Percentiles rank a stretch among this genome's conserved stretches.
phyloP scores from a whole-genome alignment of 1,284 basidiomycete species.

The Microbotryomycetes sp. region DNA sequence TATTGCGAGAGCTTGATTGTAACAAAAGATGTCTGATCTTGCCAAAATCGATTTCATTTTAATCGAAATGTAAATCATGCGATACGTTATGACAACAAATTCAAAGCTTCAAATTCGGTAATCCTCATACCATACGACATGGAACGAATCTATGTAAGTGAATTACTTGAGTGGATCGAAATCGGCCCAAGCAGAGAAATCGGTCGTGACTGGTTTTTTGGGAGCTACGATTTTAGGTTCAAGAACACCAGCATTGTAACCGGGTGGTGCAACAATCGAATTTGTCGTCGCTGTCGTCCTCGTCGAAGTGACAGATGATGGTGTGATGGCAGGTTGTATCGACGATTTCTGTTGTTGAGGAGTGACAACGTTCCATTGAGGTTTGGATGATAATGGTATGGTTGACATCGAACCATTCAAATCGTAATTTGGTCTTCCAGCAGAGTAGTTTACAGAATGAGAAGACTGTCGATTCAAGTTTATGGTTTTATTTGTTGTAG shows the following conservation, averaged over 20 bases:
- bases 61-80: not conserved
- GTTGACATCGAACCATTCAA: not conserved
- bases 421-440: not conserved
- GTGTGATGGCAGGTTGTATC: not conserved
- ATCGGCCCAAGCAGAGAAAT: conserved; percentile 26
- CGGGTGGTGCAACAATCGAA: too few relatives aligned
- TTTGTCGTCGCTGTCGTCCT: not conserved
- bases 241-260: not conserved
- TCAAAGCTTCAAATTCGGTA: too few relatives aligned
- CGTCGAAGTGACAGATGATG: not conserved
- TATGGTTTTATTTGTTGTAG: not conserved
- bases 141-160: too few relatives aligned
- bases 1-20: not conserved
- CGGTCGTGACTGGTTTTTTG: not conserved
- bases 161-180: conserved; percentile 32
- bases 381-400: not conserved
- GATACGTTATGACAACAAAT: too few relatives aligned
- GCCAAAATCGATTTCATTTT: not conserved
- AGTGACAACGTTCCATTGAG: conserved; percentile 22
- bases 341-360: not conserved
- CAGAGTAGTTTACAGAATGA: not conserved
- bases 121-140: too few relatives aligned
- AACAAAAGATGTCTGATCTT: too few relatives aligned
- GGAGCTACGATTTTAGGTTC: not conserved
- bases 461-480: conserved; percentile 13